Evolutionary conservation across 306 rosid species (phyloP).

Genomic region (Begonia fuchsioides): DNA sequence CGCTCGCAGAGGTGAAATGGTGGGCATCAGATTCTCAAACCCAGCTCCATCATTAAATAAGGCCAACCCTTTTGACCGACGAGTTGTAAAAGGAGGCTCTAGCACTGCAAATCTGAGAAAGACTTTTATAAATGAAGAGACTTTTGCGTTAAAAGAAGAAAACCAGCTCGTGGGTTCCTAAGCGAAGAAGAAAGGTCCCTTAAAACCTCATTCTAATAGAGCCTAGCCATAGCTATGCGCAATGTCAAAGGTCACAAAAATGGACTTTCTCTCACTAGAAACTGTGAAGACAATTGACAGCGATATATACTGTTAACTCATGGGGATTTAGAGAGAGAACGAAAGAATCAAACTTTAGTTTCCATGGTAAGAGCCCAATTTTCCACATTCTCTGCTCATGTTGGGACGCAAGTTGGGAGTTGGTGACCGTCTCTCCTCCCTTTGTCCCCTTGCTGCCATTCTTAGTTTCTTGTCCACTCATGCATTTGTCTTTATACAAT

Average conservation of each 20-base stretch:
- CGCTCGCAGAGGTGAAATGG: conserved; percentile 17
- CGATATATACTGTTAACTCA: conserved; percentile 16
- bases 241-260: conserved; percentile 59
- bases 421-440: conserved; percentile 36
- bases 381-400: conserved; percentile 52
- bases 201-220: conserved; percentile 14
- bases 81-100: conserved; percentile 20
- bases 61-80: conserved; percentile 34
- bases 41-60: conserved; percentile 7
- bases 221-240: conserved; percentile 14
- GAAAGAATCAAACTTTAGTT: background rate
- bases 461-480: conserved; percentile 4
- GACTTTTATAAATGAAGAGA: conserved; percentile 35
- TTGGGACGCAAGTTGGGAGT: conserved; percentile 71
- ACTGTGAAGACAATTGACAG: conserved; percentile 9
- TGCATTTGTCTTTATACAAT: conserved; percentile 7
- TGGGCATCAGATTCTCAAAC: conserved; percentile 23
- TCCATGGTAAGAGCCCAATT: conserved; percentile 15
- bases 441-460: conserved; percentile 31
- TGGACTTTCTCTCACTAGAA: conserved; percentile 16
- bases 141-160: conserved; percentile 46
- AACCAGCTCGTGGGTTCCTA: conserved; percentile 23
- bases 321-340: conserved; percentile 3
- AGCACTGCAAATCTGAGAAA: conserved; percentile 12
- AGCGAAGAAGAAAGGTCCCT: conserved; percentile 26